phyloP scores from a whole-genome alignment of 257 asterid species.

The Solanum etuberosum region DNA sequence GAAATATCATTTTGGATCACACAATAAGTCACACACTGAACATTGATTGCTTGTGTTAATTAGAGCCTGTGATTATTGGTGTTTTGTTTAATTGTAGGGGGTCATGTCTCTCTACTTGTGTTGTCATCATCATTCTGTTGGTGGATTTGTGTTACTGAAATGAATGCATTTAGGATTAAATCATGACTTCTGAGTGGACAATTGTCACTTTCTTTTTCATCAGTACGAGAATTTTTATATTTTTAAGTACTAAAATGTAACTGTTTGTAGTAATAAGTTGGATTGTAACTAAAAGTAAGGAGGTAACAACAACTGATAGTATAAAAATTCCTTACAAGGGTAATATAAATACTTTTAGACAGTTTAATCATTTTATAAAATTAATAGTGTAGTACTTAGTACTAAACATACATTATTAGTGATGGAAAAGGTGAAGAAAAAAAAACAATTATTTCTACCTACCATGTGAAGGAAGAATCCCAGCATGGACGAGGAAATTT shows the following conservation, averaged over 20 bases:
- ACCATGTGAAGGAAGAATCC: background rate
- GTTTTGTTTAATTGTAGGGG: background rate
- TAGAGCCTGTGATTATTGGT: background rate
- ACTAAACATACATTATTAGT: background rate
- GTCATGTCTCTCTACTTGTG: background rate
- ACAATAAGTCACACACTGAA: background rate
- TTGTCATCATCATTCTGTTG: background rate
- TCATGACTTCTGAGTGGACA: background rate
- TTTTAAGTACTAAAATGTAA: background rate
- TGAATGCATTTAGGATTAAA: background rate
- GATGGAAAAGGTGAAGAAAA: background rate
- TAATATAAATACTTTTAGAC: too few relatives aligned
- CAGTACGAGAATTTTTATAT: background rate
- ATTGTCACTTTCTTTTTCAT: background rate
- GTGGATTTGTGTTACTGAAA: background rate
- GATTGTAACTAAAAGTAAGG: background rate
- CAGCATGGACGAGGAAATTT: background rate
- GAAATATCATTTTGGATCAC: slow-evolving; percentile 10
- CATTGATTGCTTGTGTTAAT: slow-evolving; percentile 2
- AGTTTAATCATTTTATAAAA: background rate
- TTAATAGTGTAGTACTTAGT: background rate
- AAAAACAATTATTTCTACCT: background rate
- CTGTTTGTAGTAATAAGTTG: background rate
- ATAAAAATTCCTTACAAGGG: background rate
- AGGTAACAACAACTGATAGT: background rate